Conservation (phyloP, 2,329 filamentous ascomycete species). For the Trichoderma koningii region DNA sequence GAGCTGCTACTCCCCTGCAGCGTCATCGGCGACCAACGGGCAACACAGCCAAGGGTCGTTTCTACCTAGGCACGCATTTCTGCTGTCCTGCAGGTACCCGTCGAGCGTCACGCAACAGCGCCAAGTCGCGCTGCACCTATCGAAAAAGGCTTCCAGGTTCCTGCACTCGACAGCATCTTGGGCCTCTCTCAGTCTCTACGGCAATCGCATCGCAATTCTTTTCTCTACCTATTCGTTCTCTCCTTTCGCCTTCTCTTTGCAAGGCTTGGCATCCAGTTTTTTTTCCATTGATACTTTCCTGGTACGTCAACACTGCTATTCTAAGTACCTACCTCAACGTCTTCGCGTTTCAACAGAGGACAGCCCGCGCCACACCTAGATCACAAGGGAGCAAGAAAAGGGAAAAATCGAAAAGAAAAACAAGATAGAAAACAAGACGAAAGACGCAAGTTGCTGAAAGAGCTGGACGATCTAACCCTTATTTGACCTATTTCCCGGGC, state of each 20-base stretch:
- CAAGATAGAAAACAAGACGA: neutral
- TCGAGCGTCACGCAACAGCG: constrained; percentile 32
- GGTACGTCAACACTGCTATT: constrained; percentile 6
- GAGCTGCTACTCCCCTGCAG: constrained; percentile 29
- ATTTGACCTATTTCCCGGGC: neutral
- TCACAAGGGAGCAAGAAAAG: neutral
- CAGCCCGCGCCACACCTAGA: neutral
- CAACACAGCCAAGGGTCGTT: constrained; percentile 26
- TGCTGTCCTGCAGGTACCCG: constrained; percentile 36
- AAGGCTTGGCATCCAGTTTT: neutral
- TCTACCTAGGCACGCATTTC: constrained; percentile 19
- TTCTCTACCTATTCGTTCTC: neutral
- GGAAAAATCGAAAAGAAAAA: neutral
- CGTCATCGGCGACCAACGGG: constrained; percentile 24
- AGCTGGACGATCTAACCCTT: neutral
- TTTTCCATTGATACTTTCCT: neutral
- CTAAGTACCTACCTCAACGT: neutral
- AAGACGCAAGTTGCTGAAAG: neutral
- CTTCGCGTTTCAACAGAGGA: neutral
- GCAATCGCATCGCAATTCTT: too few relatives aligned
- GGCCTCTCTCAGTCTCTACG: neutral
- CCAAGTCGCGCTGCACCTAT: constrained; percentile 12
- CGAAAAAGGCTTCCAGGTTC: neutral
- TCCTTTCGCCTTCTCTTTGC: neutral
- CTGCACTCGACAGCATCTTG: neutral